Conservation (phyloP, 306 rosid genomes). For the Lupinus albus region DNA sequence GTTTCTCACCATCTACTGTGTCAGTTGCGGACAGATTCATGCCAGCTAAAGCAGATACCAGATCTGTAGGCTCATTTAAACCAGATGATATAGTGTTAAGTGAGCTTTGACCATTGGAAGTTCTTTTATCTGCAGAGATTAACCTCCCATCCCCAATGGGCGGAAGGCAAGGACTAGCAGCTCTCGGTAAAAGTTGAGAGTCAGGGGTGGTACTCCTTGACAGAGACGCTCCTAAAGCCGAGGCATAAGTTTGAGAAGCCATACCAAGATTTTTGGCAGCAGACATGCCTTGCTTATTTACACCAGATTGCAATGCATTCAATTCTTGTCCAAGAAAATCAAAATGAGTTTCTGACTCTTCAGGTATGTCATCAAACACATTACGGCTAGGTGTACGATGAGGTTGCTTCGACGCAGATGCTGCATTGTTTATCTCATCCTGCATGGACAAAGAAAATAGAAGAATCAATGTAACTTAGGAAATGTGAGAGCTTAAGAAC, state of each 20-base stretch:
- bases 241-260: constrained; percentile 75
- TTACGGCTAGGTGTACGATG: constrained; percentile 70
- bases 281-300: constrained; percentile 66
- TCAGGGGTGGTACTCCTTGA: constrained; percentile 95
- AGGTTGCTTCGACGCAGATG: constrained; percentile 66
- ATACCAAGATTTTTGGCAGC: constrained; percentile 59
- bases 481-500: background rate
- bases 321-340: constrained; percentile 61
- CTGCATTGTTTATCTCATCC: constrained; percentile 40
- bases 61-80: constrained; percentile 65
- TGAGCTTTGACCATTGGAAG: constrained; percentile 62
- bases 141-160: constrained; percentile 91
- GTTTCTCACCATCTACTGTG: constrained; percentile 55
- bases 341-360: constrained; percentile 56
- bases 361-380: constrained; percentile 69
- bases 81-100: constrained; percentile 61
- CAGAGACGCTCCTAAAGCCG: constrained; percentile 79
- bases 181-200: constrained; percentile 83
- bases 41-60: constrained; percentile 76
- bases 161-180: constrained; percentile 88
- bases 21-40: constrained; percentile 72
- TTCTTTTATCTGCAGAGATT: constrained; percentile 61
- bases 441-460: constrained; percentile 33
- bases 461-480: background rate
- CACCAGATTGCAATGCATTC: constrained; percentile 59